Conservation (phyloP, 2,329 filamentous ascomycete genomes). For the Fusarium algeriense region DNA sequence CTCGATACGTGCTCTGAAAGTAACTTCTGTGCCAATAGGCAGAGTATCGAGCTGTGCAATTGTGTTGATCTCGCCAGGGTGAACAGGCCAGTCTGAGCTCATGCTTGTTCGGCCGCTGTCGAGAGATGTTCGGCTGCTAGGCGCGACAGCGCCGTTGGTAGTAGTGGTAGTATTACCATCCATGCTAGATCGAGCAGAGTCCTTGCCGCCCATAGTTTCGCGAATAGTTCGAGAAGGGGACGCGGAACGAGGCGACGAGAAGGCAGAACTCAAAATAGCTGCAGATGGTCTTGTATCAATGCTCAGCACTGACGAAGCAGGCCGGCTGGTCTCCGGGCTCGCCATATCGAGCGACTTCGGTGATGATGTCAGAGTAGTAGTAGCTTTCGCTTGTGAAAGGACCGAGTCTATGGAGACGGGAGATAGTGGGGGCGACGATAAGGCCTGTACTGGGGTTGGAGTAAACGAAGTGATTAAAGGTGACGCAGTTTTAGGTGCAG, state of each 20-base stretch:
- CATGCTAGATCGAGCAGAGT: slow-evolving; percentile 49
- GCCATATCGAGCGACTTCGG: slow-evolving; percentile 28
- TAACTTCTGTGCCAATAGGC: slow-evolving; percentile 56
- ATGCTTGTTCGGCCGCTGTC: slow-evolving; percentile 54
- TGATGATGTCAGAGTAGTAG: slow-evolving; percentile 35
- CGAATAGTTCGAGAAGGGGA: slow-evolving; percentile 16
- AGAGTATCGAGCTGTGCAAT: slow-evolving; percentile 54
- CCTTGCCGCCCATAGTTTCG: slow-evolving; percentile 51
- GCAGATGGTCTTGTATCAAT: slow-evolving; percentile 26
- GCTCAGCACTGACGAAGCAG: slow-evolving; percentile 15
- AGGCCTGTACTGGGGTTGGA: not conserved
- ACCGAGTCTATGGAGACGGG: slow-evolving; percentile 37
- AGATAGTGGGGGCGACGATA: slow-evolving; percentile 22
- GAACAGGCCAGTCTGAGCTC: slow-evolving; percentile 55
- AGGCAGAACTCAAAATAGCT: slow-evolving; percentile 18
- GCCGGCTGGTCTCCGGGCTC: slow-evolving; percentile 27
- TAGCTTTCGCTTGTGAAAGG: slow-evolving; percentile 32
- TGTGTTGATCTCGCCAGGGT: slow-evolving; percentile 56
- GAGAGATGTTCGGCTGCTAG: slow-evolving; percentile 49
- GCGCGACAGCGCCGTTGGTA: slow-evolving; percentile 20
- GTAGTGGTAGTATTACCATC: slow-evolving; percentile 34
- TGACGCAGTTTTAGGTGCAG: slow-evolving; percentile 17
- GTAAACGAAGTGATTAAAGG: slow-evolving; percentile 17
- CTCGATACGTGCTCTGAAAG: slow-evolving; percentile 57
- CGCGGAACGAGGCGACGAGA: slow-evolving; percentile 24